These are phyloP conservation scores for Saccharomyces hybrid DNA, from an alignment of 1,139 yeast genomes.

Conservation along the genomic window DNA sequence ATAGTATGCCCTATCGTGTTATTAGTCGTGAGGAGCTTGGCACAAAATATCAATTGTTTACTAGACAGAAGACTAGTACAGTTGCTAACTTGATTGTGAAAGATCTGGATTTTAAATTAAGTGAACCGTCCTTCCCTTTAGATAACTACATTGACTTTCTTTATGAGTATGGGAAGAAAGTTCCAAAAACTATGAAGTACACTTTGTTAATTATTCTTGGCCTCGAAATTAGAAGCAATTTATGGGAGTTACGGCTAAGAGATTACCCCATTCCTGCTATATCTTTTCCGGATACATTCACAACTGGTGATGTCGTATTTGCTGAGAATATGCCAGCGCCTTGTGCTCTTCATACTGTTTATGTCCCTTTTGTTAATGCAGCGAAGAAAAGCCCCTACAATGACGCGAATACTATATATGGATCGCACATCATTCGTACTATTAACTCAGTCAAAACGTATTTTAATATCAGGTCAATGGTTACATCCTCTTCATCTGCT, in stretches of 20 bases:
- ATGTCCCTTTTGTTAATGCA: conserved; percentile 49
- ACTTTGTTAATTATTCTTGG: conserved; percentile 54
- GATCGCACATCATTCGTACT: conserved; percentile 54
- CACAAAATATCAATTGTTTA: conserved; percentile 12
- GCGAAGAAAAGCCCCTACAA: conserved; percentile 24
- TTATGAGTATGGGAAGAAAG: conserved; percentile 67
- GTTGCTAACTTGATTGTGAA: conserved; percentile 34
- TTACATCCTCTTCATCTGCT: conserved; percentile 50
- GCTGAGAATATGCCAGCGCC: conserved; percentile 42
- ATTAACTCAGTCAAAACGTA: conserved; percentile 53
- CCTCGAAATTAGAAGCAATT: conserved; percentile 35
- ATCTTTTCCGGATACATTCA: conserved; percentile 34
- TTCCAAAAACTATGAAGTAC: conserved; percentile 57
- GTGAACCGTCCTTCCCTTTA: conserved; percentile 47
- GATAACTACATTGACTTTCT: conserved; percentile 48
- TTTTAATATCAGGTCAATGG: conserved; percentile 48
- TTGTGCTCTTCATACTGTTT: conserved; percentile 43
- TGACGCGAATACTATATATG: conserved; percentile 42
- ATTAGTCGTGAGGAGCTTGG: conserved; percentile 14
- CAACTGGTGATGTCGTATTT: conserved; percentile 44
- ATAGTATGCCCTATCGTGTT: conserved; percentile 22
- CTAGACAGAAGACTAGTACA: conserved; percentile 19
- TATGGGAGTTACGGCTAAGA: conserved; percentile 47
- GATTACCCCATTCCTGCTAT: conserved; percentile 51
- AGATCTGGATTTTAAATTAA: conserved; percentile 42